Conservation (phyloP, 495 filamentous ascomycete species). For the Parachaetomium inaequale region DNA sequence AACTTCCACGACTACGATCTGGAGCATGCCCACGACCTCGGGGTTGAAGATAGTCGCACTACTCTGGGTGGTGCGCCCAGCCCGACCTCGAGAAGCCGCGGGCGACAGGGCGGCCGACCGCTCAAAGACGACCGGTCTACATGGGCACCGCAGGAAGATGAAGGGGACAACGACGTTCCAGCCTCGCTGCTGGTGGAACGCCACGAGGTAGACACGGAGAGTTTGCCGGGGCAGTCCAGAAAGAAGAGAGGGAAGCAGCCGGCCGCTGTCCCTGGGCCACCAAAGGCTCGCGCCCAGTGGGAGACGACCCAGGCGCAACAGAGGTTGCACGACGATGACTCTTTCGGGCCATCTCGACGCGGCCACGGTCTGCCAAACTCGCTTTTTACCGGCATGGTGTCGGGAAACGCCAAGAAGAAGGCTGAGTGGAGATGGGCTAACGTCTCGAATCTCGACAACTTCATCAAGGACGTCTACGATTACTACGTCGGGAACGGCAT, state of each 20-base stretch:
- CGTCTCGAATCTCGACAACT: conserved; percentile 85
- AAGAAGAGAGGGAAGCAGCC: conserved; percentile 22
- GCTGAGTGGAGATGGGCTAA: conserved; percentile 97
- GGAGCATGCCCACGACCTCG: conserved; percentile 55
- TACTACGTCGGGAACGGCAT: conserved; percentile 85
- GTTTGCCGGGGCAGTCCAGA: conserved; percentile 13
- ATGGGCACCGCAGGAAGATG: conserved; percentile 55
- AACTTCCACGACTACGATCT: conserved; percentile 70
- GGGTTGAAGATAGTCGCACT: conserved; percentile 60
- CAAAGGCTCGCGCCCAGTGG: conserved; percentile 62
- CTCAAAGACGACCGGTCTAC: conserved; percentile 24
- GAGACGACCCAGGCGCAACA: conserved; percentile 61
- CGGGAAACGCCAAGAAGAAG: conserved; percentile 67
- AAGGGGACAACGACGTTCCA: conserved; percentile 88
- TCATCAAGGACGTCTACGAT: conserved; percentile 83
- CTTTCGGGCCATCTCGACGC: conserved; percentile 14
- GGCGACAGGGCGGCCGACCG: conserved; percentile 4
- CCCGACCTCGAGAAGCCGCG: conserved; percentile 11
- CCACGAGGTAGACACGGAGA: conserved; percentile 22
- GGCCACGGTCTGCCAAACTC: conserved; percentile 26
- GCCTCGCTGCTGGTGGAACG: conserved; percentile 79
- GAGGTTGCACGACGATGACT: conserved; percentile 51
- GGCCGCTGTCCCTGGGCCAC: conserved; percentile 45
- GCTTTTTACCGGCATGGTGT: conserved; percentile 37
- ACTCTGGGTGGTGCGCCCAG: conserved; percentile 46